These are phyloP conservation scores for Colletotrichum gigasporum DNA, from an alignment of 2,329 filamentous ascomycete genomes.

Conservation along the genomic window DNA sequence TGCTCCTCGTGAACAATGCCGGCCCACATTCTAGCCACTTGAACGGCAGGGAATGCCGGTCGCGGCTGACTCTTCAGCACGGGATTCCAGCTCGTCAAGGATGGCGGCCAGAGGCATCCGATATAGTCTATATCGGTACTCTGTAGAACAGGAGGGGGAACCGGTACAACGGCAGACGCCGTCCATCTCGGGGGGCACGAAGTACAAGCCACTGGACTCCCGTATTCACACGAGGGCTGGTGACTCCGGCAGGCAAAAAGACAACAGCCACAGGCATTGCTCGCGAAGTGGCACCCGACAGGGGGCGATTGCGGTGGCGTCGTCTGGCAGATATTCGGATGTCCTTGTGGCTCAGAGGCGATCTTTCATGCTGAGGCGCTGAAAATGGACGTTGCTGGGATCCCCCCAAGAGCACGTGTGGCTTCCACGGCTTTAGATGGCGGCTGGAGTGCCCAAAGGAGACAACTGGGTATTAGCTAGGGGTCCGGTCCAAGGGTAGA, in stretches of 20 bases:
- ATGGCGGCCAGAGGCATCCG: constrained; percentile 24
- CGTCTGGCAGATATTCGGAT: constrained; percentile 14
- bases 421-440: constrained; percentile 14
- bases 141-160: neutral
- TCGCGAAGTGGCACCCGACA: constrained; percentile 2
- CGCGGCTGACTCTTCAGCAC: constrained; percentile 9
- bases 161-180: neutral
- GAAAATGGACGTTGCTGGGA: constrained; percentile 2
- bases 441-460: neutral
- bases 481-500: constrained; percentile 1
- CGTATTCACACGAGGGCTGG: constrained; percentile 2
- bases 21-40: constrained; percentile 10
- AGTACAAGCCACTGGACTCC: constrained; percentile 17
- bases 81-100: constrained; percentile 22
- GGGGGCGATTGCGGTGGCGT: constrained; percentile 24
- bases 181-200: constrained; percentile 18
- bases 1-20: constrained; percentile 21
- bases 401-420: constrained; percentile 1
- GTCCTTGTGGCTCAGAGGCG: constrained; percentile 29
- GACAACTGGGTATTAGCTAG: constrained; percentile 3
- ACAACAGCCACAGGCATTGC: constrained; percentile 20
- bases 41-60: constrained; percentile 22
- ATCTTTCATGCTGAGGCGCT: constrained; percentile 28
- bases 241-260: constrained; percentile 16
- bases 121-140: constrained; percentile 10